Conservation (phyloP, 495 filamentous ascomycete species). For the Penicillium atrosanguineum region DNA sequence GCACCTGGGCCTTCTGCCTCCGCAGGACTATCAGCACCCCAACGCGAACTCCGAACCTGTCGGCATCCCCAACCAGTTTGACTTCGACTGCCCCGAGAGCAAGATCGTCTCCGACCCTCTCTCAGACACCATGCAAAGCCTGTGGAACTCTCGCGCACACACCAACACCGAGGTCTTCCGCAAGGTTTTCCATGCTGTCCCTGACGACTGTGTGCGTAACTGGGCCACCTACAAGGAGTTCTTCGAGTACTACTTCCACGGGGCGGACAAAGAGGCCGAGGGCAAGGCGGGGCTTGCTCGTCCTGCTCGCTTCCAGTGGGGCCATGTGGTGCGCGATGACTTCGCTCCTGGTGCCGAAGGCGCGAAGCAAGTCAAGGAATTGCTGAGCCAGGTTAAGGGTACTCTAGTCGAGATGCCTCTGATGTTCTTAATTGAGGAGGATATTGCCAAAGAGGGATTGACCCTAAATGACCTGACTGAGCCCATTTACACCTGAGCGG, state of each 20-base stretch:
- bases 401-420: constrained; percentile 91
- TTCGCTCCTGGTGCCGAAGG: constrained; percentile 64
- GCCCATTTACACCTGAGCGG: constrained; percentile 71
- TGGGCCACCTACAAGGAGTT: constrained; percentile 87
- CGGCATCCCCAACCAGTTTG: constrained; percentile 70
- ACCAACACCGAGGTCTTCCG: constrained; percentile 84
- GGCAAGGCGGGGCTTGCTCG: constrained; percentile 35
- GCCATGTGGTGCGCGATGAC: constrained; percentile 81
- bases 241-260: constrained; percentile 72
- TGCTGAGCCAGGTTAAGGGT: constrained; percentile 70
- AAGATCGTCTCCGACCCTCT: constrained; percentile 73
- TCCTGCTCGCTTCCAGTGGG: constrained; percentile 61
- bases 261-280: constrained; percentile 45
- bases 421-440: constrained; percentile 80
- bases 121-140: constrained; percentile 57
- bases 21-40: constrained; percentile 63
- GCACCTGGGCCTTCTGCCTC: constrained; percentile 79
- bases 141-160: constrained; percentile 72
- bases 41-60: constrained; percentile 76
- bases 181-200: constrained; percentile 84
- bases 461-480: constrained; percentile 77
- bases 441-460: constrained; percentile 84
- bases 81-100: constrained; percentile 77
- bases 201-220: constrained; percentile 72
- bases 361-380: constrained; percentile 74